These are phyloP conservation scores for Emydomyces testavorans DNA, from an alignment of 2,329 filamentous ascomycete genomes.

Conservation along the genomic window DNA sequence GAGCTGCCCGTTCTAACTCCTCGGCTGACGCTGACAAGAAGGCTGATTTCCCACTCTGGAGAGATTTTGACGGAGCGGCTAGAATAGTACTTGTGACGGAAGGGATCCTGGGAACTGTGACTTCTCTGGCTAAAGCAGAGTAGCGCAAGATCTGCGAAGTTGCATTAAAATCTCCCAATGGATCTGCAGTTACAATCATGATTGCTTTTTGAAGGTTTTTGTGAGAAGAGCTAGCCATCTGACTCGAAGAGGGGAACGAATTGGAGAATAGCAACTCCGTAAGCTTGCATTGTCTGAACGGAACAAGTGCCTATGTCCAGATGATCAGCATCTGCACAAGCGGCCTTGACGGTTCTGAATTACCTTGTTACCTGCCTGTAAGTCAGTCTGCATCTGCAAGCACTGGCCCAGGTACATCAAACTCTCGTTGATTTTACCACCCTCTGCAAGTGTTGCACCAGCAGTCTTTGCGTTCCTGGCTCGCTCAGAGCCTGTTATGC, in stretches of 20 bases:
- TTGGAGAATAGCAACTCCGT: slow-evolving; percentile 82
- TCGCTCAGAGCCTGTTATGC: slow-evolving; percentile 58
- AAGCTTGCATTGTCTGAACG: slow-evolving; percentile 73
- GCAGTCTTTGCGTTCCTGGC: slow-evolving; percentile 89
- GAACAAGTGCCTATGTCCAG: slow-evolving; percentile 56
- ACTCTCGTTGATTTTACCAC: slow-evolving; percentile 96
- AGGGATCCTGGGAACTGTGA: slow-evolving; percentile 79
- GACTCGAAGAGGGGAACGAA: slow-evolving; percentile 58
- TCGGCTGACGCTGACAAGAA: slow-evolving; percentile 36
- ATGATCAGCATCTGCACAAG: not conserved
- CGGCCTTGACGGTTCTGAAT: not conserved
- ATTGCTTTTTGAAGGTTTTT: slow-evolving; percentile 64
- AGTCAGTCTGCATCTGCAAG: slow-evolving; percentile 83
- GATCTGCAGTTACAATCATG: slow-evolving; percentile 95
- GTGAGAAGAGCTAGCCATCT: slow-evolving; percentile 35
- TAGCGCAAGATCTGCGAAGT: slow-evolving; percentile 94
- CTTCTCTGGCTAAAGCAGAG: slow-evolving; percentile 80
- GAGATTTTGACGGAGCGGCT: slow-evolving; percentile 20
- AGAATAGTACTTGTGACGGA: slow-evolving; percentile 64
- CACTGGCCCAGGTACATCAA: slow-evolving; percentile 98
- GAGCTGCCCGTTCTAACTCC: slow-evolving; percentile 69
- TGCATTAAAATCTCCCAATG: slow-evolving; percentile 86
- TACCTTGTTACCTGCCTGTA: slow-evolving; percentile 62
- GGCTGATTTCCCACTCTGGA: slow-evolving; percentile 33
- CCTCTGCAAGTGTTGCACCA: slow-evolving; percentile 82